Percentiles rank a stretch among this genome's conserved stretches.
Conservation (phyloP, 768 basidiomycete genomes). For the Russula virescens region DNA sequence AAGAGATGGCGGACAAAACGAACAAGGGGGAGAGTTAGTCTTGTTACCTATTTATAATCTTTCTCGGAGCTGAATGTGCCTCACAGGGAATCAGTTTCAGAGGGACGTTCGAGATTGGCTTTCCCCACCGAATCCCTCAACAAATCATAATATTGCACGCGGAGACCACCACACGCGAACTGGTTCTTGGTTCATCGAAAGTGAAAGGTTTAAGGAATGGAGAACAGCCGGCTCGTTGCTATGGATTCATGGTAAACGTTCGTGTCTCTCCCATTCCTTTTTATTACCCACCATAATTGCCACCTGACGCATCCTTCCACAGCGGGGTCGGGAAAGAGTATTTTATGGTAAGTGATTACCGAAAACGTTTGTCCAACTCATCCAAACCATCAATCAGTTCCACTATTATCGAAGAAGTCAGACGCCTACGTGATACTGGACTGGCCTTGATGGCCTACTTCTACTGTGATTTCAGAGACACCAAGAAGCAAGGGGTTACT, state of each 20-base stretch:
- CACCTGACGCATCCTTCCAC: not conserved
- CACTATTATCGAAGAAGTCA: not conserved
- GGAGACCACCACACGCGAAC: not conserved
- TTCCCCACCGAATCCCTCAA: not conserved
- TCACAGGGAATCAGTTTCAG: not conserved
- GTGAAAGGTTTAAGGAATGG: not conserved
- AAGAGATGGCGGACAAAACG: not conserved
- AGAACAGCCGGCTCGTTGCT: not conserved
- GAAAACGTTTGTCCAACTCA: not conserved
- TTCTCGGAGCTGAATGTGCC: not conserved
- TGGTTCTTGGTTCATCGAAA: not conserved
- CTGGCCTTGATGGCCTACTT: not conserved
- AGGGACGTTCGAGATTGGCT: not conserved
- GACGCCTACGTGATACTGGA: not conserved
- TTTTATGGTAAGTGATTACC: not conserved
- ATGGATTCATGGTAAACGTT: not conserved
- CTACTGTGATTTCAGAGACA: not conserved
- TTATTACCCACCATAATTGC: no score
- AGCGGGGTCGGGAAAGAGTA: not conserved
- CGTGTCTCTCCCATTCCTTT: not conserved
- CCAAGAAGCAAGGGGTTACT: not conserved
- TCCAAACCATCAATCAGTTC: not conserved
- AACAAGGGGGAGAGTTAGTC: not conserved
- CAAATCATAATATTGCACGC: not conserved
- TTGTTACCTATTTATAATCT: not conserved